Conservation (phyloP, 257 asterid genomes). For the Solanum clarkiae region DNA sequence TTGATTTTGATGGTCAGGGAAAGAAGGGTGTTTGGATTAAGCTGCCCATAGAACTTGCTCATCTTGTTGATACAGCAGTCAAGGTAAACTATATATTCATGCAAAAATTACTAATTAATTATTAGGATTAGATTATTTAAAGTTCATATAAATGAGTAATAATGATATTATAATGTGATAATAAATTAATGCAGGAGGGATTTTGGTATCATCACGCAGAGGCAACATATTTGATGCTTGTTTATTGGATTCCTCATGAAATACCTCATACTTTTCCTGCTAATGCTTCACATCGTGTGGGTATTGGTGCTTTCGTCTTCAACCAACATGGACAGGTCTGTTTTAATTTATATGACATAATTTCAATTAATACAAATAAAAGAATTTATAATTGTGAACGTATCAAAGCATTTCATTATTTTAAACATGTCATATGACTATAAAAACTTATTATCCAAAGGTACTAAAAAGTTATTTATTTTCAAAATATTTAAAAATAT, state of each 20-base stretch:
- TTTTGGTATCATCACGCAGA: slow-evolving; percentile 95
- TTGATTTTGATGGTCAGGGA: slow-evolving; percentile 37
- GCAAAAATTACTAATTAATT: neutral
- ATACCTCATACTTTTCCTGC: slow-evolving; percentile 54
- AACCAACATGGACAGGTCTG: slow-evolving; percentile 52
- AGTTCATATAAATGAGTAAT: neutral
- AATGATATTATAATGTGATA: neutral
- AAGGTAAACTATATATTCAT: slow-evolving; percentile 29
- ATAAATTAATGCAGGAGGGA: slow-evolving; percentile 52
- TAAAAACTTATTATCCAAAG: too few relatives aligned
- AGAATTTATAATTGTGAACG: neutral
- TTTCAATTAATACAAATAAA: rapidly evolving
- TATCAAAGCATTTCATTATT: too few relatives aligned
- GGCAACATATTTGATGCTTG: slow-evolving; percentile 77
- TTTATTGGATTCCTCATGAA: slow-evolving; percentile 58
- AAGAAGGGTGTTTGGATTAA: slow-evolving; percentile 87
- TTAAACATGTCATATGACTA: too few relatives aligned
- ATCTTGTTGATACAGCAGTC: slow-evolving; percentile 68
- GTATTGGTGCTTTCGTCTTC: slow-evolving; percentile 74
- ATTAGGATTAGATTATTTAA: neutral
- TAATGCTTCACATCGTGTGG: slow-evolving; percentile 85
- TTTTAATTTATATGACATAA: neutral
- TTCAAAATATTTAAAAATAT: neutral
- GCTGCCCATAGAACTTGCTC: slow-evolving; percentile 70
- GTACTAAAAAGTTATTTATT: neutral